Base-by-base conservation (phyloP, 768 basidiomycete genomes). In the Pleurotus sapidus region DNA sequence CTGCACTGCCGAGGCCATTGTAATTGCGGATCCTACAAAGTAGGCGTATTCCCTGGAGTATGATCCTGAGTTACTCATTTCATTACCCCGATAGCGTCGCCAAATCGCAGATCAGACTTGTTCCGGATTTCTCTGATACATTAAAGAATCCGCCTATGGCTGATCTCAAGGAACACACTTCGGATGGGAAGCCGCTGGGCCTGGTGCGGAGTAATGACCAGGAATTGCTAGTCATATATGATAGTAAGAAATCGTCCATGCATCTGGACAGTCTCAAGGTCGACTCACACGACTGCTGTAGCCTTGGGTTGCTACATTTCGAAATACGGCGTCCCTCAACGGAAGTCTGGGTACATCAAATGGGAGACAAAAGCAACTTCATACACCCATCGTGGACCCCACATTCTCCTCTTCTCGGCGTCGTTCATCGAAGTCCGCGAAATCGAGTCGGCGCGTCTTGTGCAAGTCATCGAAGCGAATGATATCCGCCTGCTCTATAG, bases 231-330 rank as follows among this genome's bases (percentile, higher is more conserved):
- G 80, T 93, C 11, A 67, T 94, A 38, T 94, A 87, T 61, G 88
- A 94, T 60, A 79, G 91, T 89, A 56, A 64, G 86, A 43, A 50
- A 50, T 34, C 4, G 25, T 25, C 47, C 18, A 45, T 17, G 57
- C 45, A 39, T 23, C 14, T 42, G 9, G 42, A n/a, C 46, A 5
- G 23, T 8, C 27, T 55, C 54, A 38, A 49, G 50, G 50, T 51
- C 9, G 27, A 23, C 59, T 23, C 63, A 25, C 42, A 53, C 48
- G 20, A 20, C 27, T 37, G 49, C 40, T 34, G 6, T 59, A 93
- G 92, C 80, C 25, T 71, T 92, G 40, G 92, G 91, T 12, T 90
- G 84, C 64, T 93, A 88, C 67, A 82, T 92, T 63, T 82, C 87
- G 56, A 86, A 83, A 56, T 77, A 84, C 59, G 92, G 92, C 2